phyloP scores from a whole-genome alignment of 2,329 filamentous ascomycete species.

The Verticillium alfalfae region DNA sequence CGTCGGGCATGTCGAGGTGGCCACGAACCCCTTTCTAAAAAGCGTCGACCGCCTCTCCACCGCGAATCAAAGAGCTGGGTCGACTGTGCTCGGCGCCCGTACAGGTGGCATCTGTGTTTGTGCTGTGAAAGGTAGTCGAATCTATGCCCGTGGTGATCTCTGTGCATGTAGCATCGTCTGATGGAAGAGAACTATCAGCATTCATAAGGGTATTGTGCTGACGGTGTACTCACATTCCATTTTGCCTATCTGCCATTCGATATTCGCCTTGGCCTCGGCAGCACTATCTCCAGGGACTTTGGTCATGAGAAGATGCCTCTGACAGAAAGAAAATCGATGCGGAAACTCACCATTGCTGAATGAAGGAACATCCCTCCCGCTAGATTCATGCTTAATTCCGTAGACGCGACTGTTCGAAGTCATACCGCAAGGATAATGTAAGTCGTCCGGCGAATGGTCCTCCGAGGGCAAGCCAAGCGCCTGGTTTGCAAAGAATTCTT shows the following conservation, averaged over 20 bases:
- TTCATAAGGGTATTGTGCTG: background rate
- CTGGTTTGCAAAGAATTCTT: background rate
- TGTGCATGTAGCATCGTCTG: background rate
- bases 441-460: constrained; percentile 13
- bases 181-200: background rate
- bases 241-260: background rate
- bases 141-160: background rate
- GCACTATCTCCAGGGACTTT: no score
- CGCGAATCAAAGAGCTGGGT: constrained; percentile 25
- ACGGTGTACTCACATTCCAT: background rate
- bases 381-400: no score
- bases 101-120: background rate
- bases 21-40: constrained; percentile 24
- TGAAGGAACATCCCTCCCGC: no score
- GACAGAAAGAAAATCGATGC: no score
- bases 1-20: constrained; percentile 21
- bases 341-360: background rate
- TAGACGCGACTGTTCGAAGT: no score
- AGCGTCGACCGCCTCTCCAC: constrained; percentile 17
- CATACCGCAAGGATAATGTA: background rate
- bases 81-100: background rate
- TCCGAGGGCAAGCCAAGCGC: constrained; percentile 1
- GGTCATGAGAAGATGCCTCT: no score
- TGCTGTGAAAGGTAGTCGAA: background rate
- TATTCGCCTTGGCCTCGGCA: background rate